Percentiles rank a stretch among this genome's conserved stretches.
These are phyloP conservation scores for Aspergillus sojae DNA, from an alignment of 2,329 filamentous ascomycete genomes.

Conservation along the genomic window DNA sequence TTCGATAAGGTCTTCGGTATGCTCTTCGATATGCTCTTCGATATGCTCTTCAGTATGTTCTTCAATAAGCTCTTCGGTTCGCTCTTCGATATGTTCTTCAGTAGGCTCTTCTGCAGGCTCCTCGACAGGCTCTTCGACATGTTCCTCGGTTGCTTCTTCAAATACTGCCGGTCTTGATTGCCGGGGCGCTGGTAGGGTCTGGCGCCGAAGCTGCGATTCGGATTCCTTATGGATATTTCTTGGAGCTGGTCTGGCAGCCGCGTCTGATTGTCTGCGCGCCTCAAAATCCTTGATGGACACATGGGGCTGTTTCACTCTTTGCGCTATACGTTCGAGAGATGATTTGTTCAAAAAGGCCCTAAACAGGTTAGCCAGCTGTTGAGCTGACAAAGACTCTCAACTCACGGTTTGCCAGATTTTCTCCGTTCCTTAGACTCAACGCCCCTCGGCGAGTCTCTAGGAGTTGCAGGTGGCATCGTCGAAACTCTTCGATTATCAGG, in stretches of 20 bases:
- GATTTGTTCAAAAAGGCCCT: constrained; percentile 19
- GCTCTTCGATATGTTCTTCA: neutral
- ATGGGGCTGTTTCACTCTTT: constrained; percentile 15
- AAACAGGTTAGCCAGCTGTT: neutral
- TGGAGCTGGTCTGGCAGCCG: neutral
- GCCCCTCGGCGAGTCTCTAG: neutral
- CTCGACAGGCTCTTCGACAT: neutral
- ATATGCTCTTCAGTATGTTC: neutral
- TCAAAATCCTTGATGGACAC: neutral
- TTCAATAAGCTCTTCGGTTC: neutral
- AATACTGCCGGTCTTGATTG: neutral
- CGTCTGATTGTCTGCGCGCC: constrained; percentile 17
- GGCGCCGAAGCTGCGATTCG: constrained; percentile 1
- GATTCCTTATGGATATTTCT: neutral
- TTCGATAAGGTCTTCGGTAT: neutral
- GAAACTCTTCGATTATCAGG: neutral
- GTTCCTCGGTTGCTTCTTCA: constrained; percentile 8
- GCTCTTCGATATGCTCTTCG: neutral
- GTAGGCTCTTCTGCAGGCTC: neutral
- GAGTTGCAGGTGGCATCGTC: neutral
- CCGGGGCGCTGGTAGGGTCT: constrained; percentile 11
- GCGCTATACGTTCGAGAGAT: constrained; percentile 15
- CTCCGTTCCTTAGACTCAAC: constrained; percentile 13
- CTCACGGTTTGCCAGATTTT: constrained; percentile 21
- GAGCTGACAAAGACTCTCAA: neutral